Evolutionary conservation across 2,329 filamentous ascomycete species (phyloP), one percentile per base, ranked within the genome.

Genomic region (Aspergillus ruber): DNA sequence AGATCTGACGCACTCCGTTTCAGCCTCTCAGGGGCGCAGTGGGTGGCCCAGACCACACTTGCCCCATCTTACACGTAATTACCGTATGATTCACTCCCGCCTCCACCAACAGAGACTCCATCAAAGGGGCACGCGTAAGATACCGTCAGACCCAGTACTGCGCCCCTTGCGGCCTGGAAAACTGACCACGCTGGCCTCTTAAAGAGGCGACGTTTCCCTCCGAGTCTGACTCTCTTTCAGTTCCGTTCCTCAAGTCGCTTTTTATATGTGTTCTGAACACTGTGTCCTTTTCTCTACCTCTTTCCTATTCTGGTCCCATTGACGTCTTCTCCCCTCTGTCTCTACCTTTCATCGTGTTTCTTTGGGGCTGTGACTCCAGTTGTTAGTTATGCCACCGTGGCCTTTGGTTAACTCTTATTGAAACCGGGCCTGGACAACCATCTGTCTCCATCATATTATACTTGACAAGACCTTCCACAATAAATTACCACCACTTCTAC

Each of bases 171-270:
- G 20, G 21, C 38, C 44, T 45, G 48, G 51, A 56, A 61, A 56
- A 61, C 47, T 59, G 63, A 65, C 60, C 66, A 68, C 63, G 59
- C 59, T 70, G 67, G 66, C 67, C 67, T 70, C 63, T 70, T 68
- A 68, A 66, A 68, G 60, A 58, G 57, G 45, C 45, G 39, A 44
- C 48, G 47, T 42, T 48, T 54, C 51, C 54, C 59, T 29, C 25
- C 39, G 44, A 32, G 41, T 43, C 46, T 50, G 33, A 12, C 10
- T 29, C 25, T 29, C 4, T 29, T 12, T 39, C 29, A n/a, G n/a
- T 20, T 20, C 48, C 45, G 42, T 35, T 46, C 46, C 52, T 38
- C 45, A 42, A 53, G 43, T 18, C 35, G 15, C 18, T 41, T 47
- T 49, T 45, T 47, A 29, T 29, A 29, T 29, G 25, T 39, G 36